Conservation (phyloP, 179 eudicot species). For the Drosera spatulata region DNA sequence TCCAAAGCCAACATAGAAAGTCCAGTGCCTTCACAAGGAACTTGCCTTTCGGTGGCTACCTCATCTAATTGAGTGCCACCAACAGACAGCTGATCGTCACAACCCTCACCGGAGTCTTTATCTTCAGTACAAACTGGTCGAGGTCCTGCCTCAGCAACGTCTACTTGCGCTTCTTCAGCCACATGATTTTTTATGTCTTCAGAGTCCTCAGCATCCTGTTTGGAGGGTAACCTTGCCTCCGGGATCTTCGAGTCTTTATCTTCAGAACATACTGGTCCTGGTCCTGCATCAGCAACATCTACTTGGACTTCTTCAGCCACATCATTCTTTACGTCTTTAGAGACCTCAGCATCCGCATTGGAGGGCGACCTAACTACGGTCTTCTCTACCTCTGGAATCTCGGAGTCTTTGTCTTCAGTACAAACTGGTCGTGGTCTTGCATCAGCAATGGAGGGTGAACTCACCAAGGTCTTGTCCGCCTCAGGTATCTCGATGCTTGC, state of each 20-base stretch:
- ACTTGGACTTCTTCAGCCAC: neutral
- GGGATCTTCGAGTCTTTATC: neutral
- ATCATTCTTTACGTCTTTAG: neutral
- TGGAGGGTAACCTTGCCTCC: neutral
- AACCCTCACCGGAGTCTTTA: neutral
- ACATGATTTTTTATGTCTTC: neutral
- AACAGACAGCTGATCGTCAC: neutral
- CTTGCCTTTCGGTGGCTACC: too few species aligned
- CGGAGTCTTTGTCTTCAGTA: slow-evolving; percentile 3
- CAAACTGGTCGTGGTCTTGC: neutral
- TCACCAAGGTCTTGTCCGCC: neutral
- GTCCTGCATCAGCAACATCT: neutral
- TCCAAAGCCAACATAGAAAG: too few species aligned
- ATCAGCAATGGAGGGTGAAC: slow-evolving; percentile 8
- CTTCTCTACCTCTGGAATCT: too few species aligned
- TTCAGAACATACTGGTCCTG: slow-evolving; percentile 1
- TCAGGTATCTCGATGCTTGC: slow-evolving; percentile 7
- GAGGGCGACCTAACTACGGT: too few species aligned
- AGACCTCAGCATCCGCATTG: neutral
- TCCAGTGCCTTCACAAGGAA: too few species aligned
- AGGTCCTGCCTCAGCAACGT: slow-evolving; percentile 3
- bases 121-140: slow-evolving; percentile 2
- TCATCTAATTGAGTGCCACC: neutral
- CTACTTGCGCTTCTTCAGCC: slow-evolving; percentile 1
- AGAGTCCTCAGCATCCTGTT: slow-evolving; percentile 8